phyloP scores from a whole-genome alignment of 2,329 filamentous ascomycete species.

The Shiraia sp. region DNA sequence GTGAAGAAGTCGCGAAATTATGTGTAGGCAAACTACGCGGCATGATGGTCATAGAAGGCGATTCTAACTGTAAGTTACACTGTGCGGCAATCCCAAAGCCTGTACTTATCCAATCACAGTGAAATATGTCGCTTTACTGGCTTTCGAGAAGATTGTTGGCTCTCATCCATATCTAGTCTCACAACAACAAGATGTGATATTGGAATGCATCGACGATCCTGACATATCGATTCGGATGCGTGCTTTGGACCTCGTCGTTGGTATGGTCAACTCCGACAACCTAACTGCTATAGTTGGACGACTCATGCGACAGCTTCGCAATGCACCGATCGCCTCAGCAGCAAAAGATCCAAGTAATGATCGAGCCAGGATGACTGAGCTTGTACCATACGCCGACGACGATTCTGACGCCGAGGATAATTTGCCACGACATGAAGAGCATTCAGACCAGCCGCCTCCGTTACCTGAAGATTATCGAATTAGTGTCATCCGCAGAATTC shows the following conservation, averaged over 20 bases:
- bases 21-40: constrained; percentile 91
- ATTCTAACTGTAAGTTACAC: constrained; percentile 76
- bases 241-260: constrained; percentile 86
- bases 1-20: constrained; percentile 87
- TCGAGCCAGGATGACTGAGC: constrained; percentile 46
- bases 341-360: constrained; percentile 53
- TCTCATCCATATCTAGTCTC: constrained; percentile 89
- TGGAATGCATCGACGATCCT: constrained; percentile 92
- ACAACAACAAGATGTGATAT: constrained; percentile 92
- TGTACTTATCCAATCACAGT: constrained; percentile 57
- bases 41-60: constrained; percentile 91
- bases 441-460: constrained; percentile 56
- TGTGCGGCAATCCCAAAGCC: constrained; percentile 10
- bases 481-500: constrained; percentile 79
- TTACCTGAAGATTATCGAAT: constrained; percentile 85
- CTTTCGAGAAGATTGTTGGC: constrained; percentile 90
- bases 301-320: constrained; percentile 79
- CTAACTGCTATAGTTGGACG: constrained; percentile 82
- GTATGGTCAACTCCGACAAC: constrained; percentile 90
- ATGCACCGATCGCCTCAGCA: constrained; percentile 62
- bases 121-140: constrained; percentile 94
- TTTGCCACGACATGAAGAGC: constrained; percentile 57
- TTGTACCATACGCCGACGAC: constrained; percentile 58
- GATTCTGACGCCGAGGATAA: constrained; percentile 61
- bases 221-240: constrained; percentile 96